Percentiles rank a stretch among this genome's conserved stretches.
Conservation (phyloP, 306 rosid genomes). For the Ormosia emarginata region DNA sequence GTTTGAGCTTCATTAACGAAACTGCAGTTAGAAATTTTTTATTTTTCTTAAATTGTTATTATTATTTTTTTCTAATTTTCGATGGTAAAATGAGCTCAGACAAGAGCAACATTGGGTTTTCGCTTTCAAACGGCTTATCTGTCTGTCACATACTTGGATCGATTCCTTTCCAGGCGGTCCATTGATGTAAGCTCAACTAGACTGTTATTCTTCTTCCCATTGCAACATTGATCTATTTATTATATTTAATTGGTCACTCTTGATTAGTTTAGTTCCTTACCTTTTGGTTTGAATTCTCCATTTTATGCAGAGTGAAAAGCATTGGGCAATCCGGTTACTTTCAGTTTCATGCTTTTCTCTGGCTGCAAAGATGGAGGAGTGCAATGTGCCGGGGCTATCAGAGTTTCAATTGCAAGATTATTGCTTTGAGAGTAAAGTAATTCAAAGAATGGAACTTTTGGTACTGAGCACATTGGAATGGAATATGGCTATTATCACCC, state of each 20-base stretch:
- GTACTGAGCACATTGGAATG: slow-evolving; percentile 71
- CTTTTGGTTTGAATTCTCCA: slow-evolving; percentile 11
- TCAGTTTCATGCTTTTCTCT: slow-evolving; percentile 72
- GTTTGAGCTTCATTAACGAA: slow-evolving; percentile 20
- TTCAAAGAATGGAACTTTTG: slow-evolving; percentile 76
- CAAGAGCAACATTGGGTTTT: slow-evolving; percentile 62
- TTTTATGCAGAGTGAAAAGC: slow-evolving; percentile 54
- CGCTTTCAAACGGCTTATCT: slow-evolving; percentile 74
- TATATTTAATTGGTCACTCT: neutral
- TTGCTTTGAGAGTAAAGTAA: slow-evolving; percentile 41
- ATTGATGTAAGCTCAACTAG: slow-evolving; percentile 51
- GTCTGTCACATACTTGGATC: slow-evolving; percentile 76
- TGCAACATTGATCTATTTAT: neutral
- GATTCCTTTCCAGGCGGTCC: slow-evolving; percentile 51
- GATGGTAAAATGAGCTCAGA: slow-evolving; percentile 36
- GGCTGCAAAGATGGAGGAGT: slow-evolving; percentile 86
- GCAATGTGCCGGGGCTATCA: slow-evolving; percentile 48
- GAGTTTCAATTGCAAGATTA: slow-evolving; percentile 49
- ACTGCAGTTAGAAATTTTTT: neutral
- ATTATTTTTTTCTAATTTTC: neutral
- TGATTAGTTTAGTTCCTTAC: neutral
- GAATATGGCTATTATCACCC: slow-evolving; percentile 59
- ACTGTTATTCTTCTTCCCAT: neutral
- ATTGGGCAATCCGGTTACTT: slow-evolving; percentile 62
- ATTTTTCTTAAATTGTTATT: neutral